Evolutionary conservation across 805 yeast genomes (phyloP).

Genomic region (Candida sanyiensis): DNA sequence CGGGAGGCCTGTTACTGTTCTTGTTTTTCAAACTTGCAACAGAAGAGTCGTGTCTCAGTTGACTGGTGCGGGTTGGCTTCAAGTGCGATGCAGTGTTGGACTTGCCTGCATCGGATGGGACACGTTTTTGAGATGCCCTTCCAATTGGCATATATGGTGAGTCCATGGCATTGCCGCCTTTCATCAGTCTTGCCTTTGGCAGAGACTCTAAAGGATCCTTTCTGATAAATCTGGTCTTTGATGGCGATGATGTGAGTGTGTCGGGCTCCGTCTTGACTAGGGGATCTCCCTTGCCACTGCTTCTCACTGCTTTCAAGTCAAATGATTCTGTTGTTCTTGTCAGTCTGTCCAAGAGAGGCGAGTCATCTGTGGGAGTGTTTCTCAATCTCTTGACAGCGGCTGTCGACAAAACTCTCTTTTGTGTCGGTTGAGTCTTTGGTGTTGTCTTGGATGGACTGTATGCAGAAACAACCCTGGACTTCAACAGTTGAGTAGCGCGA

Average conservation of each 20-base stretch:
- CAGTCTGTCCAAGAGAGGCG: slow-evolving; percentile 21
- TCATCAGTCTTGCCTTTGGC: background rate
- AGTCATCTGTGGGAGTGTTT: slow-evolving; percentile 10
- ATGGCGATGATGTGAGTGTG: background rate
- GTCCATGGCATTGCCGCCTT: background rate
- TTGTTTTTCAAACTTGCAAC: slow-evolving; percentile 9
- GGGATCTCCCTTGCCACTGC: too few species aligned
- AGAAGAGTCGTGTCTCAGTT: slow-evolving; percentile 18
- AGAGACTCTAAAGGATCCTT: slow-evolving; percentile 8
- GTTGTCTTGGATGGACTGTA: background rate
- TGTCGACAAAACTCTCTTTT: slow-evolving; percentile 8
- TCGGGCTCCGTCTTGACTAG: too few species aligned
- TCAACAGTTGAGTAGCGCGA: background rate
- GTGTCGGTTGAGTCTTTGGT: slow-evolving; percentile 2
- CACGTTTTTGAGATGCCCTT: too few species aligned
- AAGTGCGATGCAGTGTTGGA: background rate
- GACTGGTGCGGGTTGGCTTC: slow-evolving; percentile 19
- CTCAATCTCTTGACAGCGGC: background rate
- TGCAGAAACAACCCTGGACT: background rate
- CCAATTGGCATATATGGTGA: too few species aligned
- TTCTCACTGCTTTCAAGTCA: slow-evolving; percentile 11
- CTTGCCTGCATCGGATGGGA: too few species aligned
- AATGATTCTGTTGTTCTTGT: slow-evolving; percentile 24
- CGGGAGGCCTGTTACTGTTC: background rate
- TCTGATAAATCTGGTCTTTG: too few species aligned